These are phyloP conservation scores for Orobanche coerulescens DNA, from an alignment of 257 asterid species.

Conservation along the genomic window DNA sequence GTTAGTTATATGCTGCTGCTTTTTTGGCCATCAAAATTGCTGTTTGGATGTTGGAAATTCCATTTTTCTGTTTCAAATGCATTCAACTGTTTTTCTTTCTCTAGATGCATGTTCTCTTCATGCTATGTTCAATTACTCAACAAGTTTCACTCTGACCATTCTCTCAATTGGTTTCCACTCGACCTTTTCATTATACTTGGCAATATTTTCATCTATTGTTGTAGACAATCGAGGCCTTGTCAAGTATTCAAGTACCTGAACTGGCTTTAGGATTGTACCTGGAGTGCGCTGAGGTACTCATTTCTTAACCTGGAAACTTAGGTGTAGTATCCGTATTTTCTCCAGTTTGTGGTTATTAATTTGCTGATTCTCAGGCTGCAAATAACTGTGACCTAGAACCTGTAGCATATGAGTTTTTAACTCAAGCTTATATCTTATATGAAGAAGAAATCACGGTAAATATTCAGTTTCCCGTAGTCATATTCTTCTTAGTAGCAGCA, in stretches of 20 bases:
- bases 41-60: conserved; percentile 8
- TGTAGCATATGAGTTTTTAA: conserved; percentile 95
- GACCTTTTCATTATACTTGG: conserved; percentile 10
- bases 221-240: conserved; percentile 75
- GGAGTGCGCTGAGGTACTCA: conserved; percentile 94
- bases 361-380: conserved; percentile 71
- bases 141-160: not conserved
- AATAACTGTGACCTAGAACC: conserved; percentile 93
- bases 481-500: not conserved
- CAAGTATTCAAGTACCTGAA: conserved; percentile 84
- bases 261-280: conserved; percentile 75
- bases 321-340: conserved; percentile 10
- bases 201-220: conserved; percentile 23
- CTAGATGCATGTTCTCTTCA: conserved; percentile 15
- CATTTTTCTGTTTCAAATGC: conserved; percentile 6
- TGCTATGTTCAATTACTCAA: conserved; percentile 9
- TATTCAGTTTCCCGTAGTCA: not conserved
- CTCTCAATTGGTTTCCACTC: conserved; percentile 4
- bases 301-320: conserved; percentile 15
- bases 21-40: conserved; percentile 14
- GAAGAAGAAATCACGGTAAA: conserved; percentile 96
- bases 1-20: conserved; percentile 14
- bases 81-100: not conserved
- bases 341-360: conserved; percentile 24
- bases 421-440: conserved; percentile 92